Evolutionary conservation across 2,329 filamentous ascomycete species (phyloP).

Genomic region (Ophiostoma piceae): DNA sequence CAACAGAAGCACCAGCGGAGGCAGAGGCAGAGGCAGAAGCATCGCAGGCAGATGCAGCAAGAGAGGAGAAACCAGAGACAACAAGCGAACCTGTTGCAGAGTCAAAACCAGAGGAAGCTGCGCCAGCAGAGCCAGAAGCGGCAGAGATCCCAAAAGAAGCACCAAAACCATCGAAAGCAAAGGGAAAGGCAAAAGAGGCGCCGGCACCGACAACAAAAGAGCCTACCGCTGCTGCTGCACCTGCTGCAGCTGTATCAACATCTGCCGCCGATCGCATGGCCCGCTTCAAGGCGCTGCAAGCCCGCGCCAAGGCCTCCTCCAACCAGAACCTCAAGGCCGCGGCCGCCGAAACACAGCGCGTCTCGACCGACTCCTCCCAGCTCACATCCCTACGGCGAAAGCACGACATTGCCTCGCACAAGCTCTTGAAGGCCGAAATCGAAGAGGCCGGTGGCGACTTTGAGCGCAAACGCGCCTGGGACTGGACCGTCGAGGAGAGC

Average conservation of each 20-base stretch:
- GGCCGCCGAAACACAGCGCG: conserved; percentile 72
- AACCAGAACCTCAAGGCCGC: conserved; percentile 78
- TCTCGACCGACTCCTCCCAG: conserved; percentile 70
- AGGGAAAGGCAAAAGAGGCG: background rate
- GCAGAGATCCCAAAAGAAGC: background rate
- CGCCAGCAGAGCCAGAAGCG: background rate
- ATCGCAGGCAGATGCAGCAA: background rate
- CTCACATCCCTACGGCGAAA: conserved; percentile 76
- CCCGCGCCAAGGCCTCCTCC: conserved; percentile 67
- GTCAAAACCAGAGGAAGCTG: background rate
- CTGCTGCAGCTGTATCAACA: background rate
- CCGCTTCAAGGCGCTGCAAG: conserved; percentile 81
- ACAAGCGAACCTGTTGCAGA: background rate
- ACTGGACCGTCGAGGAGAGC: conserved; percentile 93
- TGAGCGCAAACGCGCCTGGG: conserved; percentile 96
- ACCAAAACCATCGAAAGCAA: background rate
- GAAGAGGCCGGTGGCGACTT: conserved; percentile 85
- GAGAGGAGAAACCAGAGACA: background rate
- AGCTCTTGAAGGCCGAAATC: conserved; percentile 86
- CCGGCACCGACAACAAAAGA: background rate
- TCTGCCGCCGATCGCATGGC: conserved; percentile 57
- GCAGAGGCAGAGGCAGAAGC: background rate
- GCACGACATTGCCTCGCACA: conserved; percentile 82
- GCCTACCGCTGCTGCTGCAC: background rate
- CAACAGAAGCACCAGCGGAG: background rate